These are phyloP conservation scores for Clonostachys sp. DNA, from an alignment of 2,329 filamentous ascomycete genomes.

Conservation along the genomic window DNA sequence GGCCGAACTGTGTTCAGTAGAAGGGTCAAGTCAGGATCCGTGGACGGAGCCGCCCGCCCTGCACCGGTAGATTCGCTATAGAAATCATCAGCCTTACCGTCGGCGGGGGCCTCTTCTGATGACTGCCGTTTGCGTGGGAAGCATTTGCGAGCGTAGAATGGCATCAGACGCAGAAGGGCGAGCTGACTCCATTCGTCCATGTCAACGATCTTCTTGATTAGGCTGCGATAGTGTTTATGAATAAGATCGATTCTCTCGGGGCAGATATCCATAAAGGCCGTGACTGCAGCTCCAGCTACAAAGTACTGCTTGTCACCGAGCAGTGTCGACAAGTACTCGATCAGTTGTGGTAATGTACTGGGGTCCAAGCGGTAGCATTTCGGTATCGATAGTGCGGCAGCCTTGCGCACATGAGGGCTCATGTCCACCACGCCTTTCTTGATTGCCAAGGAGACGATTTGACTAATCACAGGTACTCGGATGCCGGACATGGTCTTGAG, in stretches of 20 bases:
- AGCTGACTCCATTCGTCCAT: slow-evolving; percentile 99
- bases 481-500: slow-evolving; percentile 97
- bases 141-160: slow-evolving; percentile 78
- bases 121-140: slow-evolving; percentile 69
- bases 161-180: slow-evolving; percentile 76
- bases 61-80: slow-evolving; percentile 63
- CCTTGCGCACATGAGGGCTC: slow-evolving; percentile 89
- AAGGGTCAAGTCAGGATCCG: slow-evolving; percentile 80
- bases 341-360: slow-evolving; percentile 74
- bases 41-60: slow-evolving; percentile 44
- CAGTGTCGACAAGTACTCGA: slow-evolving; percentile 74
- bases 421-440: slow-evolving; percentile 92
- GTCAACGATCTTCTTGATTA: slow-evolving; percentile 89
- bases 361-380: slow-evolving; percentile 94
- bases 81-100: slow-evolving; percentile 61
- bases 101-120: slow-evolving; percentile 28
- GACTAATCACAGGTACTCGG: slow-evolving; percentile 93
- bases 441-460: slow-evolving; percentile 94
- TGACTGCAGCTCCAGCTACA: slow-evolving; percentile 90
- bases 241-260: slow-evolving; percentile 84
- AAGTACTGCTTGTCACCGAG: slow-evolving; percentile 92
- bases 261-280: slow-evolving; percentile 84
- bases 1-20: slow-evolving; percentile 76
- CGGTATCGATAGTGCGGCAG: slow-evolving; percentile 87
- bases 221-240: slow-evolving; percentile 79